Conservation (phyloP, 2,329 filamentous ascomycete species). For the Botryotinia globosa region DNA sequence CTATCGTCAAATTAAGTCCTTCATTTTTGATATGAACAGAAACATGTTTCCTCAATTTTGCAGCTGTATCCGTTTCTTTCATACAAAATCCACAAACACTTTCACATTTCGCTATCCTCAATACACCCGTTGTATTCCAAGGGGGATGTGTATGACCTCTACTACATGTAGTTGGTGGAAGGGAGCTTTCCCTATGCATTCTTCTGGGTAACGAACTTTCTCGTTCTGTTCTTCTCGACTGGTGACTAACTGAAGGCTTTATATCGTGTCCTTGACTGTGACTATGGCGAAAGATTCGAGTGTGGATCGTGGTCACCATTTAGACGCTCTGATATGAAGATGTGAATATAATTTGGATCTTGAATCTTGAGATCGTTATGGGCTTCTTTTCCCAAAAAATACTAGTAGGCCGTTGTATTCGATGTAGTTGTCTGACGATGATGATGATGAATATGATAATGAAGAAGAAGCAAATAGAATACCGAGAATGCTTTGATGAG, state of each 20-base stretch:
- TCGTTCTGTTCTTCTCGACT: slow-evolving; percentile 7
- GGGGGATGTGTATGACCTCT: slow-evolving; percentile 36
- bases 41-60: slow-evolving; percentile 37
- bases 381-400: not conserved
- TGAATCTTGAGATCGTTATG: not conserved
- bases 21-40: slow-evolving; percentile 37
- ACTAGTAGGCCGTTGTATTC: not conserved
- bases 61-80: slow-evolving; percentile 37
- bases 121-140: slow-evolving; percentile 34
- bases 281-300: slow-evolving; percentile 14
- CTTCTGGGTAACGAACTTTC: slow-evolving; percentile 9
- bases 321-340: not conserved
- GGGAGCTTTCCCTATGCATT: slow-evolving; percentile 21
- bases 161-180: slow-evolving; percentile 32
- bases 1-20: slow-evolving; percentile 32
- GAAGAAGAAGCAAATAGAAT: not conserved
- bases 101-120: slow-evolving; percentile 35
- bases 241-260: not conserved
- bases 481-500: not conserved
- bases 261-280: slow-evolving; percentile 8
- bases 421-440: not conserved
- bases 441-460: not conserved
- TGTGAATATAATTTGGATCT: not conserved
- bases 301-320: slow-evolving; percentile 16
- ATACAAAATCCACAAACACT: slow-evolving; percentile 36